Evolutionary conservation across 257 asterid genomes (phyloP).

Genomic region (Solanum appendiculatum): DNA sequence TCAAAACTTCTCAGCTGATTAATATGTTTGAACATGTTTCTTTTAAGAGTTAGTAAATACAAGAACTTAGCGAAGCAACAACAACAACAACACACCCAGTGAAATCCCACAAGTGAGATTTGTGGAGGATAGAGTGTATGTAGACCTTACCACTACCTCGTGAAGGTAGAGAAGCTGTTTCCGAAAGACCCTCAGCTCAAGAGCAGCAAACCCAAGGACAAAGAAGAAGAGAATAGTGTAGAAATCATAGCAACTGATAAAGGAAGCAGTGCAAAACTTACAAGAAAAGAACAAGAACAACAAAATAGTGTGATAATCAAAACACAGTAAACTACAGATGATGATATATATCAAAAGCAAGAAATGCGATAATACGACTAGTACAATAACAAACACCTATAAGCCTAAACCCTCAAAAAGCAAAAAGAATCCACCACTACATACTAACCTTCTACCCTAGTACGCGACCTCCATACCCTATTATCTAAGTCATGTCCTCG

Average conservation of each 20-base stretch:
- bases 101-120: background rate
- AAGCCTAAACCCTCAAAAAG: background rate
- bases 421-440: background rate
- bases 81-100: background rate
- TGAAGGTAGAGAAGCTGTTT: background rate
- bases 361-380: background rate
- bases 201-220: background rate
- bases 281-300: too few species aligned
- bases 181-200: background rate
- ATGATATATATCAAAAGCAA: background rate
- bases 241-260: background rate
- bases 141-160: background rate
- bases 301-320: too few species aligned
- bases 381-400: background rate
- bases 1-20: background rate
- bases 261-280: background rate
- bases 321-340: background rate
- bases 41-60: background rate
- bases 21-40: background rate
- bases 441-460: background rate
- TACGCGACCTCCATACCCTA: background rate
- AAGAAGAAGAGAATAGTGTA: too few species aligned
- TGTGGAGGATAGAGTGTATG: background rate
- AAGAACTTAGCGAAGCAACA: background rate
- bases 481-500: background rate